Evolutionary conservation across 2,329 filamentous ascomycete genomes (phyloP).

Genomic region (Colletotrichum godetiae): DNA sequence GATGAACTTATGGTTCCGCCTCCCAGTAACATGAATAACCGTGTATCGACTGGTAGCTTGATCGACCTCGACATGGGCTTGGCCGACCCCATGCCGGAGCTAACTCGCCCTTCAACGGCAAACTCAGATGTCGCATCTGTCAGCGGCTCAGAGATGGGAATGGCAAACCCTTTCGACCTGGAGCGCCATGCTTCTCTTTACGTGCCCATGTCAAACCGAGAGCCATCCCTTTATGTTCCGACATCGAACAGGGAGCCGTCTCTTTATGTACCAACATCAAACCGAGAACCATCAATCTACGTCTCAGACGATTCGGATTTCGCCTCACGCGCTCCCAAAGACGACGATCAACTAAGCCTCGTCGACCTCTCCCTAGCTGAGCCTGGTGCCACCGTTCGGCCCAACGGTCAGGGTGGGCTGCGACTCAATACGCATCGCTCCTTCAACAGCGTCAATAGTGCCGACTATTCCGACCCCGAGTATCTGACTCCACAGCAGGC

Average conservation of each 20-base stretch:
- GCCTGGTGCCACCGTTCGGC: constrained; percentile 30
- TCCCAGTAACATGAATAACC: constrained; percentile 46
- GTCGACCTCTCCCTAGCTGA: constrained; percentile 44
- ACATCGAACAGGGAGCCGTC: constrained; percentile 62
- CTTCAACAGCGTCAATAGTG: constrained; percentile 36
- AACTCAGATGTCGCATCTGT: constrained; percentile 69
- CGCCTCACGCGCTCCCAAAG: constrained; percentile 46
- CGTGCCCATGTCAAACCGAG: constrained; percentile 54
- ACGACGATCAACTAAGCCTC: constrained; percentile 41
- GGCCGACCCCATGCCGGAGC: constrained; percentile 61
- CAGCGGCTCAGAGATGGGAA: constrained; percentile 65
- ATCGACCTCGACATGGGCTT: constrained; percentile 68
- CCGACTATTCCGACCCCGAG: constrained; percentile 37
- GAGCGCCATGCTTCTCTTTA: constrained; percentile 72
- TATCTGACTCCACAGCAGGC: constrained; percentile 44
- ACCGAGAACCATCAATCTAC: constrained; percentile 69
- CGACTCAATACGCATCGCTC: constrained; percentile 33
- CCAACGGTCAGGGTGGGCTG: constrained; percentile 18
- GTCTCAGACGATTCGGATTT: constrained; percentile 69
- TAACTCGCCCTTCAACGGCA: constrained; percentile 67
- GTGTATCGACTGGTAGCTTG: constrained; percentile 55
- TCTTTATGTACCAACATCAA: constrained; percentile 64
- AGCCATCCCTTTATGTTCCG: constrained; percentile 69
- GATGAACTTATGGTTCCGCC: constrained; percentile 54
- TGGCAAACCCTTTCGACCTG: constrained; percentile 70